phyloP scores from a whole-genome alignment of 805 yeast species.

The Candida sphagnicola region DNA sequence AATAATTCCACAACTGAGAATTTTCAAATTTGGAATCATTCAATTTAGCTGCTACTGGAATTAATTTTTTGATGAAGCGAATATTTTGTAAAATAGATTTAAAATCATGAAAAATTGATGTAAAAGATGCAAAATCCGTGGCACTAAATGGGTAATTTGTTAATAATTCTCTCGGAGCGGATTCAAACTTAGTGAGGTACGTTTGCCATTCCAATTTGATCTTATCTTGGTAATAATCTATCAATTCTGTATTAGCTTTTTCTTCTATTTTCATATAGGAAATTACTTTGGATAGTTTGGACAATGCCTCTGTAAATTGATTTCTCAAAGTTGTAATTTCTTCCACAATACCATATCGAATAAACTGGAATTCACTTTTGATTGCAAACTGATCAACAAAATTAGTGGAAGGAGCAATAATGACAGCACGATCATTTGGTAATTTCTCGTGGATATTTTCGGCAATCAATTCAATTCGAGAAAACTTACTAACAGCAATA shows the following conservation, averaged over 20 bases:
- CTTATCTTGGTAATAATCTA: background rate
- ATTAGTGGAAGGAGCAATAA: conserved; percentile 11
- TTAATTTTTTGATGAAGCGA: background rate
- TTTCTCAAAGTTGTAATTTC: background rate
- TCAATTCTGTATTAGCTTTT: background rate
- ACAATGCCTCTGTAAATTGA: background rate
- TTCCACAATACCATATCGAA: conserved; percentile 1
- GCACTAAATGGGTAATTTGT: background rate
- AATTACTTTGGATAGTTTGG: background rate
- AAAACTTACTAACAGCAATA: background rate
- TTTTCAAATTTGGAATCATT: background rate
- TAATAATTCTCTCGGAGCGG: background rate
- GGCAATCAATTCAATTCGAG: background rate
- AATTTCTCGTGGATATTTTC: conserved; percentile 5
- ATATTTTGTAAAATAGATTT: background rate
- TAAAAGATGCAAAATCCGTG: background rate
- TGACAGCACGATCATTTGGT: conserved; percentile 11
- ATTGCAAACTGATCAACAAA: conserved; percentile 3
- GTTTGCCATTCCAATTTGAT: background rate
- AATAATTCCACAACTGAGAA: conserved; percentile 2
- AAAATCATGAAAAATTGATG: background rate
- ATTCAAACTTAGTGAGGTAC: background rate
- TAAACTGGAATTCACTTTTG: background rate
- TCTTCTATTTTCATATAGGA: background rate
- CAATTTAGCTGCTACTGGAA: background rate